These are phyloP conservation scores for Leucocoprinus leucothites DNA, from an alignment of 768 basidiomycete species.

Conservation along the genomic window DNA sequence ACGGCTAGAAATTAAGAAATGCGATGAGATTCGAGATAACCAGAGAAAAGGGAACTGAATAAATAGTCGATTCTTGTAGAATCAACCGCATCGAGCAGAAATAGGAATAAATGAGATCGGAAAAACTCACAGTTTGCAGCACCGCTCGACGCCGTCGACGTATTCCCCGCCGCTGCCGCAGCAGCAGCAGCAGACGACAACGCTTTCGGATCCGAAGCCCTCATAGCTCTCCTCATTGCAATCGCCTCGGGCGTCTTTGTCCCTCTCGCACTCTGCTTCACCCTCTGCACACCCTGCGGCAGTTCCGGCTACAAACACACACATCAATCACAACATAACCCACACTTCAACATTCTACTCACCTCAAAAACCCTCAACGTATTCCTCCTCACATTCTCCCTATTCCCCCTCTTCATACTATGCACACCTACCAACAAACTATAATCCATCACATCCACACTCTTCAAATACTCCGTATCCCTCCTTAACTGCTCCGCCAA, in stretches of 20 bases:
- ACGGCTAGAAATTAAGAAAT: background rate
- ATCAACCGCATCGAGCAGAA: no score
- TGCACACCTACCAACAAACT: constrained; percentile 93
- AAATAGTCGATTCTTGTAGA: no score
- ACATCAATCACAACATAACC: background rate
- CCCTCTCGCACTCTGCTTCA: constrained; percentile 59
- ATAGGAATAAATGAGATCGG: no score
- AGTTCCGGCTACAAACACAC: constrained; percentile 57
- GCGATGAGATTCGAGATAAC: no score
- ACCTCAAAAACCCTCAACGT: constrained; percentile 93
- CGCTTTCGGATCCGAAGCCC: constrained; percentile 73
- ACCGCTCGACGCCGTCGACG: background rate
- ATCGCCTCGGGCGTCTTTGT: constrained; percentile 68
- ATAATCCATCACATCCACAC: constrained; percentile 93
- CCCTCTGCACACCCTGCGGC: constrained; percentile 48
- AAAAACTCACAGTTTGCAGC: no score
- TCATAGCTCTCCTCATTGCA: constrained; percentile 84
- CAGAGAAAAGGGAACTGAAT: no score
- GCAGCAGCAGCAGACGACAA: constrained; percentile 31
- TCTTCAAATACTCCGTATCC: constrained; percentile 83
- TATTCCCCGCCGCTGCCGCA: background rate
- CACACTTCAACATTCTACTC: constrained; percentile 25
- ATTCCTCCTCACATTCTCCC: constrained; percentile 87
- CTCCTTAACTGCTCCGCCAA: constrained; percentile 88
- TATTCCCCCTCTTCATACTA: constrained; percentile 85